phyloP scores from a whole-genome alignment of 139 green algal species.

The Medakamo hakoo region DNA sequence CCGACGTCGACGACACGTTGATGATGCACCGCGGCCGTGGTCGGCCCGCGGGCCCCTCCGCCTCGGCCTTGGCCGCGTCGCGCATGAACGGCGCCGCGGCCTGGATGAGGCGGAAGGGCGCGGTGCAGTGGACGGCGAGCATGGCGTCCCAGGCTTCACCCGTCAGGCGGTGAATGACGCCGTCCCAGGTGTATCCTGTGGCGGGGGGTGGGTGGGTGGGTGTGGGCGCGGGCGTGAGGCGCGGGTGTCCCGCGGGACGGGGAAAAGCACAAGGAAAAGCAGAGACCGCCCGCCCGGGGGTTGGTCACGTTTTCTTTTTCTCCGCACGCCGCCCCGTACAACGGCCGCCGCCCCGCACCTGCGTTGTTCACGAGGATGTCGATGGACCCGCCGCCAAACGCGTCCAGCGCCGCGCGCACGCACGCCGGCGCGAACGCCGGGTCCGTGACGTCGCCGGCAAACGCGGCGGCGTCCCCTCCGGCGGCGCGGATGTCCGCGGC shows the following conservation, averaged over 20 bases:
- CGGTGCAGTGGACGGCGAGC: constrained; percentile 64
- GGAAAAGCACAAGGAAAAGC: too few relatives aligned
- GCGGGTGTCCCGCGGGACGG: too few relatives aligned
- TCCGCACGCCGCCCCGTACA: too few relatives aligned
- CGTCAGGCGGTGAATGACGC: constrained; percentile 65
- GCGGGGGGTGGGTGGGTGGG: neutral
- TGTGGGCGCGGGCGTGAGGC: too few relatives aligned
- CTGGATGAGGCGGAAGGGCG: constrained; percentile 65
- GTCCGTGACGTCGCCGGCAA: constrained; percentile 56
- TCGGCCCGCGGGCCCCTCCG: constrained; percentile 15
- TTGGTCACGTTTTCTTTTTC: too few relatives aligned
- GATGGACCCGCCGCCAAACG: constrained; percentile 29
- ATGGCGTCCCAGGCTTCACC: constrained; percentile 64
- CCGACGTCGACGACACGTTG: constrained; percentile 62
- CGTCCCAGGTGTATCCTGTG: constrained; percentile 76
- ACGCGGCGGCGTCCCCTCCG: constrained; percentile 11
- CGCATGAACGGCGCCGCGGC: constrained; percentile 48
- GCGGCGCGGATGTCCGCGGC: constrained; percentile 20
- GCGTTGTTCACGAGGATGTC: constrained; percentile 55
- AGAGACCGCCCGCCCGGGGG: too few relatives aligned
- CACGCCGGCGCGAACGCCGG: constrained; percentile 24
- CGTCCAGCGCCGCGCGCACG: constrained; percentile 27
- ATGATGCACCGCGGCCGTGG: constrained; percentile 47
- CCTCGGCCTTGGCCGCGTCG: constrained; percentile 48
- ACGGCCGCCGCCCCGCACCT: constrained; percentile 17